Evolutionary conservation across 305 asterid genomes (phyloP), one percentile per base, ranked within the genome.

Genomic region (Fraxinus greggii): DNA sequence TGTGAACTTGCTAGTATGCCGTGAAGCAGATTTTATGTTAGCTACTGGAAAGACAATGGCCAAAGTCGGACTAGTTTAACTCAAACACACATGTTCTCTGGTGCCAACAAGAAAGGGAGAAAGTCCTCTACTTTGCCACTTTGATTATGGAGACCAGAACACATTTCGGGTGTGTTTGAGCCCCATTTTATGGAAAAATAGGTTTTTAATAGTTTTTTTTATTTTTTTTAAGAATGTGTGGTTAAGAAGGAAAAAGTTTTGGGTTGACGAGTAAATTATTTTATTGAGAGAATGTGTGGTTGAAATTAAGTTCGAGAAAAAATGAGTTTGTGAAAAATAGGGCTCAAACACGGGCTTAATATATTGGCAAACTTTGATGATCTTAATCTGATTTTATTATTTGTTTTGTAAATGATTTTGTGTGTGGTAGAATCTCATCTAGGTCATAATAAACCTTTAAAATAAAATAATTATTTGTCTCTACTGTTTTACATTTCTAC

Each of bases 401-500:
- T 31, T 70, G 26, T 70, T 32, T n/a, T 32, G 21, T 17, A 70
- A 31, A 32, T 70, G 24, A 70, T 32, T 31, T 70, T 31, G 26
- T 17, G 23, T 70, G 2, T 17, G 76, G 76, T 70, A 70, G 45
- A 70, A 32, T 31, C 45, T 32, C 42, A 70, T 17, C 42, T 31
- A 31, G 42, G 40, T 70, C 75, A 70, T 70, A 19, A 31, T 15
- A 32, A 70, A 32, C 26, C 76, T 17, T 17, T 17, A 31, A 32
- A 6, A 21, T 70, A 32, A 70, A 36, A 8, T 26, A 72, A 56
- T n/a, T 79, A 32, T 74, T 70, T 81, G 74, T 36, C 29, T 77
- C 19, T 78, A 36, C 72, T 10, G 45, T 33, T 51, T 51, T 79
- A 7, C 74, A 26, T 56, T 70, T 83, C 51, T 76, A 56, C 72